Evolutionary conservation across 345 rosid species (phyloP).

Genomic region (Durio zibethinus): DNA sequence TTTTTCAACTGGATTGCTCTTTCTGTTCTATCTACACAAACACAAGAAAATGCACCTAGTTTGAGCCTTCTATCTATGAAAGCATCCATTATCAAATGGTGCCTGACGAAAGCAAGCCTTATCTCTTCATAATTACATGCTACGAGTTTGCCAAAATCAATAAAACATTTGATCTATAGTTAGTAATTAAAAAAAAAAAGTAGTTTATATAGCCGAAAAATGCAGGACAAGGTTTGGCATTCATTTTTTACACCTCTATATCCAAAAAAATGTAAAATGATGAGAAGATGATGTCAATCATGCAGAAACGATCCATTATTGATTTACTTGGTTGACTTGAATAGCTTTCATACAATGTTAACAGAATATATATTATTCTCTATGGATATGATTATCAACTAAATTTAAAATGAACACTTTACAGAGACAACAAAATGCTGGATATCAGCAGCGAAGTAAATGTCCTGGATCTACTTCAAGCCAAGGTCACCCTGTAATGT

Average conservation of each 20-base stretch:
- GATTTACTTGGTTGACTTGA: not conserved
- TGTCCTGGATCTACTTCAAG: not conserved
- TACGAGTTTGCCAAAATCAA: not conserved
- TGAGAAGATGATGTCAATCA: no score
- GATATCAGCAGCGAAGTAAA: not conserved
- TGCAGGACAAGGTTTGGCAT: not conserved
- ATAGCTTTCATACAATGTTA: not conserved
- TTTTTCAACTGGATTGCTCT: not conserved
- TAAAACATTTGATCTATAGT: not conserved
- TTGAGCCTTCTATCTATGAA: not conserved
- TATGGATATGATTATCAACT: not conserved
- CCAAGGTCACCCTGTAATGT: not conserved
- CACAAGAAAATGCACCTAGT: not conserved
- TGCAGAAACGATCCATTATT: not conserved
- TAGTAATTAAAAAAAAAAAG: not conserved
- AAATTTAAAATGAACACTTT: not conserved
- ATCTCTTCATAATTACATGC: not conserved
- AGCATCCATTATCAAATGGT: not conserved
- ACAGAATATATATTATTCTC: not conserved
- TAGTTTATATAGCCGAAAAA: no score
- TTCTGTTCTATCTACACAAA: not conserved
- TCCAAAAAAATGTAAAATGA: not conserved
- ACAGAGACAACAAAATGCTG: not conserved
- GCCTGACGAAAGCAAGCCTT: not conserved
- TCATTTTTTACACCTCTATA: not conserved